phyloP scores from a whole-genome alignment of 2,329 filamentous ascomycete genomes.

The Fusarium brachygibbosum region DNA sequence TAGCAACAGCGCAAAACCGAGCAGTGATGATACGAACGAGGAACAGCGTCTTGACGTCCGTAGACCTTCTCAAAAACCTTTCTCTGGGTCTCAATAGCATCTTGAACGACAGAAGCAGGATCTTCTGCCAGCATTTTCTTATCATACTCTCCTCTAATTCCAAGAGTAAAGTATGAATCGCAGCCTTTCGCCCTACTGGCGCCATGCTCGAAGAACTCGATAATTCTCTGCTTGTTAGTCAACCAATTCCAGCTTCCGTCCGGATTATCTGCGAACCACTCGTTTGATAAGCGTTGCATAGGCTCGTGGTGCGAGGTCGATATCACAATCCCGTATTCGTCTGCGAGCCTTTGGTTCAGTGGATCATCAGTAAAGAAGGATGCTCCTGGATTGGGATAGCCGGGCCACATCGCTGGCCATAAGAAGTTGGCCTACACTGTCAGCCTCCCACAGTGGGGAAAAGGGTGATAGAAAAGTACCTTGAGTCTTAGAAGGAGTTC shows the following conservation, averaged over 20 bases:
- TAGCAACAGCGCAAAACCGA: rapidly evolving
- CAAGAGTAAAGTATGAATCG: slow-evolving; percentile 38
- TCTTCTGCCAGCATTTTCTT: slow-evolving; percentile 23
- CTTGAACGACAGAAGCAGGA: slow-evolving; percentile 26
- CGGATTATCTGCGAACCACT: slow-evolving; percentile 27
- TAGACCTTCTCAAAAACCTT: slow-evolving; percentile 66
- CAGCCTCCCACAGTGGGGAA: rapidly evolving
- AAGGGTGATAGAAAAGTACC: rapidly evolving
- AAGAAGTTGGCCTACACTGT: slow-evolving; percentile 67
- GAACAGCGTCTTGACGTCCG: slow-evolving; percentile 58
- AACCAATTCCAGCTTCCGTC: slow-evolving; percentile 40
- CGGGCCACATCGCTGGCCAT: slow-evolving; percentile 76
- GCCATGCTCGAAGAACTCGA: slow-evolving; percentile 29
- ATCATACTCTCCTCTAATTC: slow-evolving; percentile 37
- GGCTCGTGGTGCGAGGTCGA: slow-evolving; percentile 39
- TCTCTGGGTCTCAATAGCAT: slow-evolving; percentile 60
- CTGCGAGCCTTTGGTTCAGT: slow-evolving; percentile 69
- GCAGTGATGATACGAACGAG: slow-evolving; percentile 52
- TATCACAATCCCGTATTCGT: slow-evolving; percentile 51
- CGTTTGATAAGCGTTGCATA: slow-evolving; percentile 35
- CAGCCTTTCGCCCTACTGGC: slow-evolving; percentile 8
- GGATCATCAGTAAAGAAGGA: slow-evolving; percentile 74
- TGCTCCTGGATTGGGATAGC: slow-evolving; percentile 61
- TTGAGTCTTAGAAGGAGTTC: slow-evolving; percentile 61
- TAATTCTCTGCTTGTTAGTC: slow-evolving; percentile 31